Evolutionary conservation across 2,329 filamentous ascomycete species (phyloP).

Genomic region (Hypoxylon rubiginosum): DNA sequence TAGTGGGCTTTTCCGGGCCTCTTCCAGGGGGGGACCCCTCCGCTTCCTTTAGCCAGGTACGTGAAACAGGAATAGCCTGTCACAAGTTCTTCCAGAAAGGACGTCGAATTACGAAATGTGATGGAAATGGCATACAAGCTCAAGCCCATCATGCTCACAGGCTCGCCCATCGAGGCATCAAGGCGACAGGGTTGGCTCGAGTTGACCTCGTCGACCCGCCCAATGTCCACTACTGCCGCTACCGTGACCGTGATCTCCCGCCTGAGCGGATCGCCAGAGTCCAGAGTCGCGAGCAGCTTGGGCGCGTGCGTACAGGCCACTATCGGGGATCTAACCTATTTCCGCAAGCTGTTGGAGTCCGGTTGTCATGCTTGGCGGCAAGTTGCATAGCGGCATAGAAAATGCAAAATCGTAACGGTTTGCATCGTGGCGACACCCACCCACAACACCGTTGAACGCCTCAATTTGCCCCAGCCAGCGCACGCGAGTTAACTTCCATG

Average conservation of each 20-base stretch:
- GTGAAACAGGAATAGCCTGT: conserved; percentile 49
- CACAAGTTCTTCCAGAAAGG: conserved; percentile 49
- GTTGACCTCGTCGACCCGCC: conserved; percentile 27
- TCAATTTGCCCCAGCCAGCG: not conserved
- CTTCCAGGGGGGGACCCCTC: conserved; percentile 21
- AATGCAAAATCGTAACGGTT: conserved; percentile 25
- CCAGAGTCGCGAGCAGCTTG: conserved; percentile 19
- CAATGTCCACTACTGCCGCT: conserved; percentile 31
- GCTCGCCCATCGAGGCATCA: conserved; percentile 11
- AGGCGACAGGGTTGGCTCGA: conserved; percentile 6
- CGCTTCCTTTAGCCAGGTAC: conserved; percentile 45
- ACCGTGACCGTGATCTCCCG: conserved; percentile 32
- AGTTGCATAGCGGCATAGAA: conserved; percentile 29
- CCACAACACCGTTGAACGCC: not conserved
- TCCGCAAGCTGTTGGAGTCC: conserved; percentile 22
- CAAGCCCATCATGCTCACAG: conserved; percentile 22
- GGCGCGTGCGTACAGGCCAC: conserved; percentile 34
- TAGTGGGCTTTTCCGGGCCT: conserved; percentile 31
- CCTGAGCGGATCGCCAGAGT: conserved; percentile 34
- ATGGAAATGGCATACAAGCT: conserved; percentile 7
- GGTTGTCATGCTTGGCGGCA: conserved; percentile 35
- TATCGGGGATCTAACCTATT: conserved; percentile 25
- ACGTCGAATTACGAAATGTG: conserved; percentile 37
- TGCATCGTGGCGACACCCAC: conserved; percentile 18
- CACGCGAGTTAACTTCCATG: not conserved